These are phyloP conservation scores for Pleurostoma richardsiae DNA, from an alignment of 2,329 filamentous ascomycete genomes.

Conservation along the genomic window DNA sequence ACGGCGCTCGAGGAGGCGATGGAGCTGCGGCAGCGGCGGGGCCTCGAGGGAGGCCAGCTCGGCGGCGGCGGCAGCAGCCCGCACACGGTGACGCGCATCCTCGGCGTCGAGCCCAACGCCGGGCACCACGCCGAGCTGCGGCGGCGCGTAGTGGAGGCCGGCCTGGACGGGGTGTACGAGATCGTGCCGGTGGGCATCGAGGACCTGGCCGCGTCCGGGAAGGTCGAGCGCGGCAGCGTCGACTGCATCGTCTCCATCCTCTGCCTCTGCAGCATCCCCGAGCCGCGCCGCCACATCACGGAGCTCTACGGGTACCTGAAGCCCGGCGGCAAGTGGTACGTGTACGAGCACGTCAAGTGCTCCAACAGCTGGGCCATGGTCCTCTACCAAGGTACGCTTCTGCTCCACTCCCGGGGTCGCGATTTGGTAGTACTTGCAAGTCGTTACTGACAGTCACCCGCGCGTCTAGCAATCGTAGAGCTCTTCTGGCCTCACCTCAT, in stretches of 20 bases:
- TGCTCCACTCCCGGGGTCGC: no score
- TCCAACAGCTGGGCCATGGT: neutral
- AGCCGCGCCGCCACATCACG: constrained; percentile 48
- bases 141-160: constrained; percentile 40
- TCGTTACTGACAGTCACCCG: no score
- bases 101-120: constrained; percentile 60
- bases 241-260: constrained; percentile 57
- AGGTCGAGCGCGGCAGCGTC: constrained; percentile 44
- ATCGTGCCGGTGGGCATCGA: constrained; percentile 60
- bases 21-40: neutral
- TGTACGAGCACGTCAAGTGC: constrained; percentile 54
- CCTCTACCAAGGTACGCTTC: neutral
- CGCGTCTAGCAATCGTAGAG: constrained; percentile 38
- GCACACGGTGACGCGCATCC: constrained; percentile 38
- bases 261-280: constrained; percentile 60
- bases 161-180: constrained; percentile 52
- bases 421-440: no score
- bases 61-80: constrained; percentile 3
- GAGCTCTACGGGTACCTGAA: constrained; percentile 54
- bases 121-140: constrained; percentile 44
- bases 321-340: constrained; percentile 57
- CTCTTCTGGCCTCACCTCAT: constrained; percentile 46
- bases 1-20: constrained; percentile 2
- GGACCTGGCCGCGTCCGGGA: constrained; percentile 38
- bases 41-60: neutral